Percentiles rank a stretch among this genome's conserved stretches.
phyloP scores from a whole-genome alignment of 2,329 filamentous ascomycete genomes.

The Neonectria ditissima region DNA sequence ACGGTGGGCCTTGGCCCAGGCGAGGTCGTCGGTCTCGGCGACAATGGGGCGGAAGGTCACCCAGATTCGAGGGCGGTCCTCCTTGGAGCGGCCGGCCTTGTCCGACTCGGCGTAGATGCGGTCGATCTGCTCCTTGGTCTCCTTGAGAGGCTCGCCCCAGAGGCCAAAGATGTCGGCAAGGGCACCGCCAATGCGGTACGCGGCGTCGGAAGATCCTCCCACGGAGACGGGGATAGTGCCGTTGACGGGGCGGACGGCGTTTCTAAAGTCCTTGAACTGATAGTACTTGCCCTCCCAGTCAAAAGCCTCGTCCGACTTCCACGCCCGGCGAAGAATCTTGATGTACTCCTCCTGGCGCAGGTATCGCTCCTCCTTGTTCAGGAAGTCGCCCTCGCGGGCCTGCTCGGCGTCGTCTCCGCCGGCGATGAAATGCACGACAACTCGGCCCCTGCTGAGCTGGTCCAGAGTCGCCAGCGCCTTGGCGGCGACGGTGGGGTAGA shows the following conservation, averaged over 20 bases:
- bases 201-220: constrained; percentile 68
- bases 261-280: constrained; percentile 69
- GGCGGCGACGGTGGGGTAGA: constrained; percentile 72
- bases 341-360: constrained; percentile 71
- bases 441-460: constrained; percentile 67
- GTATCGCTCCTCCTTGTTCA: constrained; percentile 69
- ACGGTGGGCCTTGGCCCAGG: constrained; percentile 70
- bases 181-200: constrained; percentile 69
- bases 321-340: constrained; percentile 68
- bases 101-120: constrained; percentile 69
- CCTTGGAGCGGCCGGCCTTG: constrained; percentile 62
- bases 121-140: constrained; percentile 72
- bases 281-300: constrained; percentile 72
- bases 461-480: constrained; percentile 72
- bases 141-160: constrained; percentile 73
- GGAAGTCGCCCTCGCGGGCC: constrained; percentile 69
- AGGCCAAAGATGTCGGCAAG: constrained; percentile 73
- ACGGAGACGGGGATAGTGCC: constrained; percentile 69
- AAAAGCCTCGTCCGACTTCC: constrained; percentile 67
- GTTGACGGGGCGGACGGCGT: constrained; percentile 64
- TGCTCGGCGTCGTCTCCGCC: constrained; percentile 71
- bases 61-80: constrained; percentile 70
- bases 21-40: constrained; percentile 71
- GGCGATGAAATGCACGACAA: constrained; percentile 72
- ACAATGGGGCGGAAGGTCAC: constrained; percentile 72